Evolutionary conservation across 2,329 filamentous ascomycete species (phyloP), one percentile per base, ranked within the genome.

Genomic region (Colletotrichum australisinense): DNA sequence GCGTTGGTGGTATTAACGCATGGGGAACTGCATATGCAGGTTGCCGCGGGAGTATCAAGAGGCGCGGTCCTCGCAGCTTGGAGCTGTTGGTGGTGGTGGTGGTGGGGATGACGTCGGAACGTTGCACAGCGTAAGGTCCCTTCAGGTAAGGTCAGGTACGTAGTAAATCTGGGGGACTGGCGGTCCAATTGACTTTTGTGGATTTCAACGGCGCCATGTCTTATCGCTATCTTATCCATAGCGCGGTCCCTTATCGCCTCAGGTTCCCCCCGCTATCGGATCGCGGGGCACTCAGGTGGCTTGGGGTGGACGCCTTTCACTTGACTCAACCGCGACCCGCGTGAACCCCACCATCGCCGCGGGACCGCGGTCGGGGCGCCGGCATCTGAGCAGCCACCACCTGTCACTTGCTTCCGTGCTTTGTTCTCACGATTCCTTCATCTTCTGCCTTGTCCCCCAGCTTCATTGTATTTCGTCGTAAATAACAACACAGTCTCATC

Each of bases 101-200:
- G 59, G 60, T 42, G 35, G 49, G 46, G 57, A 72, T 73, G 70
- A 73, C 70, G 67, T 70, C 66, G 66, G 42, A 46, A 32, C 58
- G 65, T 63, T 35, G 22, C 24, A 35, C 59, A 28, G n/a, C 32
- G 32, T 35, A 12, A 35, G 11, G 32, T 35, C 32, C 32, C 35
- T 55, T 24, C 32, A 38, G 28, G 3, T 32, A 59, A n/a, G 32
- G 3, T 32, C 42, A n/a, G 32, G 12, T 49, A 16, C 38, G 38
- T 14, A 42, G 32, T 9, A 9, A 32, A 11, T 19, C 32, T 42
- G 9, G 57, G 22, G 32, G 14, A n/a, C 19, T 9, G 42, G n/a
- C 22, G 32, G 57, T 42, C 38, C 42, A 49, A 63, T 63, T 63
- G 59, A 63, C 24, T 63, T 63, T 63, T 42, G 57, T n/a, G 42